Conservation (phyloP, 2,329 filamentous ascomycete genomes). For the Clarireedia hainanense region DNA sequence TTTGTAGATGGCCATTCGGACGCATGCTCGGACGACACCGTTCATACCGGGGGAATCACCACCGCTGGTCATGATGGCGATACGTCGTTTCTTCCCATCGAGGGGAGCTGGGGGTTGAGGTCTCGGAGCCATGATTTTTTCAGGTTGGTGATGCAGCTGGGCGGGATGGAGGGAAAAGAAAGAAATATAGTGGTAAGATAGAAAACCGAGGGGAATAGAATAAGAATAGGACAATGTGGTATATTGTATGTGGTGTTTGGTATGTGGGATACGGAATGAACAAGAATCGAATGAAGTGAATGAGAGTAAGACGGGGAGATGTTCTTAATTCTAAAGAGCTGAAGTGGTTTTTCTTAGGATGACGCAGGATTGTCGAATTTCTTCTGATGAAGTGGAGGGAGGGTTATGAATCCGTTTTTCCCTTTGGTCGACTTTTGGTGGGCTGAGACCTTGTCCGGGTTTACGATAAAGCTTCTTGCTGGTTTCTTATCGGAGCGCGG, state of each 20-base stretch:
- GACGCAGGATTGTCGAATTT: neutral
- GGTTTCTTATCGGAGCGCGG: conserved; percentile 4
- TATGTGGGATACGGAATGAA: neutral
- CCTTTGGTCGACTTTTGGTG: neutral
- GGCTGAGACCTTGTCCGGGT: conserved; percentile 1
- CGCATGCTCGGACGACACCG: conserved; percentile 64
- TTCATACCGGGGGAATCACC: conserved; percentile 73
- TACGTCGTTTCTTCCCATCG: conserved; percentile 31
- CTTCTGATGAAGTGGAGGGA: no score
- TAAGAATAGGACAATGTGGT: neutral
- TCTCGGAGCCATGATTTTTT: conserved; percentile 17
- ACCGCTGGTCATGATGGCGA: conserved; percentile 67
- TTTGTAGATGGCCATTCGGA: conserved; percentile 83
- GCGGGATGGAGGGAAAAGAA: conserved; percentile 1
- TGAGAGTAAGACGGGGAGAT: no score
- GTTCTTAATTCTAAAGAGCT: neutral
- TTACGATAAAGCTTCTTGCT: conserved; percentile 5
- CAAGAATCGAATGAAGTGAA: neutral
- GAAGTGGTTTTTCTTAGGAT: conserved; percentile 9
- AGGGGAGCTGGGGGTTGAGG: conserved; percentile 20
- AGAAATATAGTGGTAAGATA: no score
- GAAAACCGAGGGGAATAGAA: neutral
- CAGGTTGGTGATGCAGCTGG: neutral
- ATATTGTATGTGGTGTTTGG: neutral
- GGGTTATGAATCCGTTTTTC: no score